A percentile compares a stretch with the other conserved stretches of the same genome.
These are phyloP conservation scores for Rhodotorula babjevae DNA, from an alignment of 768 basidiomycete species.

Conservation along the genomic window DNA sequence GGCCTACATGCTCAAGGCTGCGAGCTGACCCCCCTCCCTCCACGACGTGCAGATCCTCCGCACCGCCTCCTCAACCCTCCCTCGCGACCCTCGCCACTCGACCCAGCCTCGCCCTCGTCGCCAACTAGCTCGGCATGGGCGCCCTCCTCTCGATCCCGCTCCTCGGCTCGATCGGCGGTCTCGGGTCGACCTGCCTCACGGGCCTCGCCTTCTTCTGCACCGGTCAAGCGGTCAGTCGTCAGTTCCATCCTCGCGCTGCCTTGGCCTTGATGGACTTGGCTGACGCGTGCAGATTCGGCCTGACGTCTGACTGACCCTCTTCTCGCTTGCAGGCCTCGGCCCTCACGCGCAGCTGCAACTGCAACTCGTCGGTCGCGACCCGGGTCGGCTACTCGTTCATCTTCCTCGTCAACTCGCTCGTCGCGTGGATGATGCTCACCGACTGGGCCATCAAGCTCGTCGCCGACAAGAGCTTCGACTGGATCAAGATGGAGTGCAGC, in stretches of 20 bases:
- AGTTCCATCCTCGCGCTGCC: no score
- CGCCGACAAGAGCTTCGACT: conserved; percentile 89
- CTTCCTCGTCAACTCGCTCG: conserved; percentile 87
- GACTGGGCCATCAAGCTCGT: conserved; percentile 78
- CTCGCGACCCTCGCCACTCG: no score
- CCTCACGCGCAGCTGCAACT: conserved; percentile 89
- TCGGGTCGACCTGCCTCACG: conserved; percentile 76
- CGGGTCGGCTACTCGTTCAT: conserved; percentile 62
- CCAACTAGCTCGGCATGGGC: conserved; percentile 44
- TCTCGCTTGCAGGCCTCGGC: conserved; percentile 28
- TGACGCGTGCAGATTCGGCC: no score
- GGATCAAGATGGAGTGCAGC: conserved; percentile 95
- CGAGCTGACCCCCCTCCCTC: no score
- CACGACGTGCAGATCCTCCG: no score
- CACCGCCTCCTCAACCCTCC: no score
- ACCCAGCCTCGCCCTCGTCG: neutral
- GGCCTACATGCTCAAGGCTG: no score
- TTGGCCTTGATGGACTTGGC: no score
- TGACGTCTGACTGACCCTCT: no score
- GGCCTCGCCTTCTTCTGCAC: conserved; percentile 54
- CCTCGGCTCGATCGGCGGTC: conserved; percentile 47
- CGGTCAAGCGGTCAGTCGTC: conserved; percentile 26
- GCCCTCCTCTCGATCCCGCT: conserved; percentile 51
- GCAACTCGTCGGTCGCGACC: conserved; percentile 89
- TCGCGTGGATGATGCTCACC: conserved; percentile 96